Evolutionary conservation across 2,329 filamentous ascomycete genomes (phyloP).

Genomic region (Didymella arachidicola): DNA sequence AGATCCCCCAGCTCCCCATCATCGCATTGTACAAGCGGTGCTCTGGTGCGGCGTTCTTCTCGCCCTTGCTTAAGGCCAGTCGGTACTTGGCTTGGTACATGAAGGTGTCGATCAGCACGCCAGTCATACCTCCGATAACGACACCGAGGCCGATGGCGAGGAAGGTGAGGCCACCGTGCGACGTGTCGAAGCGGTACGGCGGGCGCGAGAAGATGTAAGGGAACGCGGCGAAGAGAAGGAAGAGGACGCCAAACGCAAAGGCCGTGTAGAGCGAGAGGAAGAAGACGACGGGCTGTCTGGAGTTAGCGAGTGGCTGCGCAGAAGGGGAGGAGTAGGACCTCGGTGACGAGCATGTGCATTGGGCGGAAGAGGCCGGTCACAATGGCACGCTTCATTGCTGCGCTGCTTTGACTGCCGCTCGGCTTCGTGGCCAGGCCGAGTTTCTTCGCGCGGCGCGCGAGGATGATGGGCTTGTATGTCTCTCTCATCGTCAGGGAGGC

Average conservation of each 20-base stretch:
- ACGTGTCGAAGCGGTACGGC: slow-evolving; percentile 41
- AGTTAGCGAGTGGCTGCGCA: slow-evolving; percentile 1
- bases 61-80: slow-evolving; percentile 37
- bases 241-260: slow-evolving; percentile 47
- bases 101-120: slow-evolving; percentile 46
- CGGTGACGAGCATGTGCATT: slow-evolving; percentile 54
- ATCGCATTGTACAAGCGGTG: slow-evolving; percentile 67
- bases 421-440: slow-evolving; percentile 35
- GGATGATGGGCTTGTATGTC: slow-evolving; percentile 63
- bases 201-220: slow-evolving; percentile 44
- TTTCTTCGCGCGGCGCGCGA: slow-evolving; percentile 50
- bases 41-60: slow-evolving; percentile 58
- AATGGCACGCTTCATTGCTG: slow-evolving; percentile 36
- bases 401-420: neutral
- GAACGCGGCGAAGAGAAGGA: slow-evolving; percentile 48
- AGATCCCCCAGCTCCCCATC: slow-evolving; percentile 63
- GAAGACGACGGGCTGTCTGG: slow-evolving; percentile 41
- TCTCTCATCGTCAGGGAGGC: slow-evolving; percentile 58
- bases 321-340: slow-evolving; percentile 25
- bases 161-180: slow-evolving; percentile 45
- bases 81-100: slow-evolving; percentile 49
- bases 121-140: slow-evolving; percentile 36
- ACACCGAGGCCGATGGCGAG: slow-evolving; percentile 46
- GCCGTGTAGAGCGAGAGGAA: slow-evolving; percentile 48
- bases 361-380: slow-evolving; percentile 60